Base-by-base conservation (phyloP, 805 yeast genomes). In the Candida chauliodis region DNA sequence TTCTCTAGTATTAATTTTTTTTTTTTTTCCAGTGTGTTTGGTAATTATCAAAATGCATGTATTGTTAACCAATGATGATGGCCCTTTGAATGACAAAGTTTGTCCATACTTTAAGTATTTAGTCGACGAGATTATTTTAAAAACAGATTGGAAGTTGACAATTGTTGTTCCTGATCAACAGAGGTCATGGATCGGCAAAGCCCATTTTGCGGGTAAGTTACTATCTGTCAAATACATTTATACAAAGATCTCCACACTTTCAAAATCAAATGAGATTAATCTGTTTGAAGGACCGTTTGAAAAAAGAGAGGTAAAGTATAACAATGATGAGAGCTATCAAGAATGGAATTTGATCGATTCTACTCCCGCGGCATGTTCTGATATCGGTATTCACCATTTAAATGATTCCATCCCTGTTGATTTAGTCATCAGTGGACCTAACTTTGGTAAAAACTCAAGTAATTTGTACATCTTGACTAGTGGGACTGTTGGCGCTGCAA, bases 181-280 rank as follows among this genome's bases (percentile, higher is more conserved):
- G 51, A 69, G 93, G 50, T 90, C 97, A 10, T 93, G 99, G 99
- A 91, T 89, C 41, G 96, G 96, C 25, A 93, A 93, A 59, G 98
- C 99, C 5, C 97, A 90, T 66, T 79, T 93, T 52, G 95, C 95
- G 0, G 91, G 88, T 5, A 73, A 75, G 45, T 73, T 77, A 19
- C 65, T 84, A 28, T 63, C 76, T 2, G 76, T 84, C 1, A 67
- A 76, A 2, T 85, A 78, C 53, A 68, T 83, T n/a, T 85, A 85
- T 51, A 73, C 84, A 14, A 43, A 53, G 36, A 43, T 49, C 24
- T 56, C 65, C 25, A 69, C 76, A 1, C 58, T 68, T 11, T 80
- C 71, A 41, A 7, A 23, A 2, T 48, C 50, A 36, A 41, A 43
- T 2, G 30, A 48, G 9, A 46, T 61, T n/a, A 66, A 67, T 41